phyloP scores from a whole-genome alignment of 148 eudicot genomes.

The Pouteria glomerata region DNA sequence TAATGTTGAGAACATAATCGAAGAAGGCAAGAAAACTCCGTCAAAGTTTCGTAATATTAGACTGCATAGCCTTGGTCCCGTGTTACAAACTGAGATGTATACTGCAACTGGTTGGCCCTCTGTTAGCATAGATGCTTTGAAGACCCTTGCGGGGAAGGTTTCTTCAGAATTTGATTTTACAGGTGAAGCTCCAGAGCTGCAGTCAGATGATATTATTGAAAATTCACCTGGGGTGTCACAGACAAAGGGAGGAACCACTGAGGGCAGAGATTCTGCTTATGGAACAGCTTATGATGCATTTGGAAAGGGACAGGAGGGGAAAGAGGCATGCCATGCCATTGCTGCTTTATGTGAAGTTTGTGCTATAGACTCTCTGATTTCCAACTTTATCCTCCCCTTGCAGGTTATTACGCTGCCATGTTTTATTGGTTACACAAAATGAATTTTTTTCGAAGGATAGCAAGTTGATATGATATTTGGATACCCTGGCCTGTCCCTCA shows the following conservation, averaged over 20 bases:
- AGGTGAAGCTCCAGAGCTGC: constrained; percentile 30
- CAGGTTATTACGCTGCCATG: constrained; percentile 45
- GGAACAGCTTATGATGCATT: constrained; percentile 87
- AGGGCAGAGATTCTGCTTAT: constrained; percentile 41
- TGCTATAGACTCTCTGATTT: constrained; percentile 87
- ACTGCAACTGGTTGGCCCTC: constrained; percentile 98
- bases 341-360: constrained; percentile 93
- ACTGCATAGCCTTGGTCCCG: constrained; percentile 39
- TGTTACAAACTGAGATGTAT: constrained; percentile 52
- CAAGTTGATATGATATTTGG: neutral
- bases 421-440: neutral
- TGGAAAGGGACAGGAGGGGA: constrained; percentile 68
- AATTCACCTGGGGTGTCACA: neutral
- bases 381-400: constrained; percentile 94
- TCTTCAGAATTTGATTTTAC: constrained; percentile 71
- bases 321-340: constrained; percentile 94
- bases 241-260: neutral
- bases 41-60: constrained; percentile 60
- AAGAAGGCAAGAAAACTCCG: constrained; percentile 82
- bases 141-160: constrained; percentile 82
- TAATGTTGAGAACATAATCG: constrained; percentile 69
- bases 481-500: neutral
- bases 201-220: constrained; percentile 16
- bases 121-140: constrained; percentile 73
- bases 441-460: neutral